Evolutionary conservation across 495 filamentous ascomycete species (phyloP).

Genomic region (Penicillium desertorum): DNA sequence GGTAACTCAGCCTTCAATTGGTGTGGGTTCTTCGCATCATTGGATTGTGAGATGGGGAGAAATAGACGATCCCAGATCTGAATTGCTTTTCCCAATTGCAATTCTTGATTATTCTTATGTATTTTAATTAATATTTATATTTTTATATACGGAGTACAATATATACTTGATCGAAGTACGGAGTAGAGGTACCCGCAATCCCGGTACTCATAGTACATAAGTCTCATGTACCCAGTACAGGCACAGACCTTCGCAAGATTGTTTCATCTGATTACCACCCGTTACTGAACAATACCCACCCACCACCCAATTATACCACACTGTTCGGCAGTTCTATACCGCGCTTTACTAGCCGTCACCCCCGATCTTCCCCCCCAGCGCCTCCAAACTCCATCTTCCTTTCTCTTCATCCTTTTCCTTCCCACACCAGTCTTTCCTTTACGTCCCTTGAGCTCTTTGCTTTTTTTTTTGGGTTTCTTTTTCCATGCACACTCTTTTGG

Average conservation of each 20-base stretch:
- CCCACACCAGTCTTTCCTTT: slow-evolving; percentile 13
- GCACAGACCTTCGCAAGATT: slow-evolving; percentile 13
- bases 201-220: slow-evolving; percentile 3
- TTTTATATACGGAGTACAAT: slow-evolving; percentile 6
- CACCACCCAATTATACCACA: slow-evolving; percentile 5
- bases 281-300: slow-evolving; percentile 12
- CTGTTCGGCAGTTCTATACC: neutral
- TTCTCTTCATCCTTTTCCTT: slow-evolving; percentile 20
- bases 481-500: slow-evolving; percentile 16
- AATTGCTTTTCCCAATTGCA: slow-evolving; percentile 8
- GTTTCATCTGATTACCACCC: slow-evolving; percentile 14
- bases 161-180: slow-evolving; percentile 2
- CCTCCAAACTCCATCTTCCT: slow-evolving; percentile 16
- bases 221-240: slow-evolving; percentile 13
- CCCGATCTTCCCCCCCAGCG: slow-evolving; percentile 18
- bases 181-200: neutral
- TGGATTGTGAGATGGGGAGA: neutral
- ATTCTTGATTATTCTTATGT: neutral
- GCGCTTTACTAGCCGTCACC: slow-evolving; percentile 16
- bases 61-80: slow-evolving; percentile 15
- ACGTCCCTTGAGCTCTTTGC: slow-evolving; percentile 18
- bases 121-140: slow-evolving; percentile 5
- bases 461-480: slow-evolving; percentile 9
- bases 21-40: slow-evolving; percentile 1
- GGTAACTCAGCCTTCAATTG: slow-evolving; percentile 11